These are phyloP conservation scores for Saccharomyces hybrid DNA, from an alignment of 1,139 yeast species.

Conservation along the genomic window DNA sequence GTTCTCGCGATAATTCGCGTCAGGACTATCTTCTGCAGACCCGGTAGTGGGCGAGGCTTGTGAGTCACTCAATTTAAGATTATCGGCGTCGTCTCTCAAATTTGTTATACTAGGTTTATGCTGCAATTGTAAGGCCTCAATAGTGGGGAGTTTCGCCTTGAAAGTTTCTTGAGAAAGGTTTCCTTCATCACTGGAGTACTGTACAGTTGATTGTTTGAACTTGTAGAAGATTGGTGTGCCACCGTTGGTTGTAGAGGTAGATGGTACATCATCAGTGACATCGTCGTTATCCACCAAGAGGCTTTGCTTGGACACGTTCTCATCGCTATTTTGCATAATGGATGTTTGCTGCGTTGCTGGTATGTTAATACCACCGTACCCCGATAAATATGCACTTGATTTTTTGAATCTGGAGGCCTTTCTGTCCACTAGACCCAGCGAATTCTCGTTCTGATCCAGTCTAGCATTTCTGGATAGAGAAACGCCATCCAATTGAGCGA, in stretches of 20 bases:
- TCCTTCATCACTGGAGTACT: neutral
- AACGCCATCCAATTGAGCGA: slow-evolving; percentile 29
- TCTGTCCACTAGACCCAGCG: neutral
- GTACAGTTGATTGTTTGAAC: slow-evolving; percentile 5
- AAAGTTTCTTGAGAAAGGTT: neutral
- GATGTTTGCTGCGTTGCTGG: neutral
- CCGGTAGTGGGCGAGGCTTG: neutral
- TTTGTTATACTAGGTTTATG: neutral
- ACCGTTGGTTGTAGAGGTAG: slow-evolving; percentile 2
- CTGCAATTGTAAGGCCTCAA: neutral
- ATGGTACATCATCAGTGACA: neutral
- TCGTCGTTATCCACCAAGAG: slow-evolving; percentile 2
- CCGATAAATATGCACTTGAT: slow-evolving; percentile 27
- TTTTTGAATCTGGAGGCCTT: slow-evolving; percentile 14
- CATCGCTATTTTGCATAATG: neutral
- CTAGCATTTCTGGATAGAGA: slow-evolving; percentile 23
- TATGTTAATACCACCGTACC: slow-evolving; percentile 8
- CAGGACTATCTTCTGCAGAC: neutral
- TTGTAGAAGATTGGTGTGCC: slow-evolving; percentile 19
- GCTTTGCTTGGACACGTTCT: neutral
- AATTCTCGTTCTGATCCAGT: slow-evolving; percentile 4
- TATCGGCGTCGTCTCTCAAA: neutral
- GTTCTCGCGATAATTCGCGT: neutral
- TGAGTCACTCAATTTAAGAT: neutral
- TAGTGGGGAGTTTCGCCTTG: neutral